Evolutionary conservation across 2,329 filamentous ascomycete species (phyloP), one percentile per base, ranked within the genome.

Genomic region (Sporothrix variecibatus): DNA sequence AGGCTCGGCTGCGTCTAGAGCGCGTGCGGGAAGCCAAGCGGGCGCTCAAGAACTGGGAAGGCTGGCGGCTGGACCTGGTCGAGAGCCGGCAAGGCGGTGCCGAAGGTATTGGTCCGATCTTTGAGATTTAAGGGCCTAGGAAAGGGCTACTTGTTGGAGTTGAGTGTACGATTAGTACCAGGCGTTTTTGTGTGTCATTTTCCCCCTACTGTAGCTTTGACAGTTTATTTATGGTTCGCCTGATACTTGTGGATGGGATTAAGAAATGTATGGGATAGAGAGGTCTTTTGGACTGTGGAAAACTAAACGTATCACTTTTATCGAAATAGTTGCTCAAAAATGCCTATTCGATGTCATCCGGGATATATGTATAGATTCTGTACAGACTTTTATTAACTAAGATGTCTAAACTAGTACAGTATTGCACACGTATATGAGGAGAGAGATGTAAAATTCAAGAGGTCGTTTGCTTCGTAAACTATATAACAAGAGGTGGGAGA

Each of bases 41-140:
- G 74, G 85, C 85, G 1, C 82, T 92, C 71, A 90, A 89, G 84
- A 89, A 90, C 79, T 92, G 90, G 90, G 88, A 91, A 76, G 89
- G 90, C 8, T 92, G 89, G 89, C 85, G 89, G 81, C 81, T 92
- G 78, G 90, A 92, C 79, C 83, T 92, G 78, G 89, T 91, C 6
- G 90, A 92, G 79, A 85, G 84, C 65, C 83, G 88, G 75, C 83
- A 85, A 75, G 87, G 88, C 1, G 88, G 87, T 4, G 87, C 87
- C 0, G 87, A 90, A 76, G 89, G 89, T 0, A 83, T 88, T 26
- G 89, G 90, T 1, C 88, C 90, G 79, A 88, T 92, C 34, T 92
- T 92, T 80, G 90, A 91, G 78, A 83, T 91, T 71, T 92, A 64
- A 40, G 26, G 23, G 9, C 17, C 28, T n/a, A 28, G 43, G 7